Evolutionary conservation across 1,284 basidiomycete genomes (phyloP).

Genomic region (Schizophyllum amplum): DNA sequence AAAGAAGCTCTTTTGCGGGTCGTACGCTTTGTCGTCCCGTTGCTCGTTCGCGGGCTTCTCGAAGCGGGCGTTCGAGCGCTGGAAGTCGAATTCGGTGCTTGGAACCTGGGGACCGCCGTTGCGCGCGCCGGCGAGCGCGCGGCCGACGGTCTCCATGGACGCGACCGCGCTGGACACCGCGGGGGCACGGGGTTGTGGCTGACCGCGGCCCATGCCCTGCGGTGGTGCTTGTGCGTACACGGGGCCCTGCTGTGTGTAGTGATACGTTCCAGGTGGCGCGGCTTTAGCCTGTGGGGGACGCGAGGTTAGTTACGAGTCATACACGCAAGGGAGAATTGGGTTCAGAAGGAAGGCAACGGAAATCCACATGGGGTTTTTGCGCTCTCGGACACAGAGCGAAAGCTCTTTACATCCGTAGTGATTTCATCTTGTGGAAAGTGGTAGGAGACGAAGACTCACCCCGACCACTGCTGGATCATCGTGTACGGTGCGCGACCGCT

Average conservation of each 20-base stretch:
- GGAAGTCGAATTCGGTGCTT: constrained; percentile 70
- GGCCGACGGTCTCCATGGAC: constrained; percentile 56
- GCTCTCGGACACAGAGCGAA: constrained; percentile 52
- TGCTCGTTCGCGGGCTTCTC: constrained; percentile 39
- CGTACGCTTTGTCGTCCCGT: constrained; percentile 45
- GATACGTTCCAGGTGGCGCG: constrained; percentile 15
- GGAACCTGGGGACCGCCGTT: constrained; percentile 38
- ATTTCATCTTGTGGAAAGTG: constrained; percentile 29
- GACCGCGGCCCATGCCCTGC: constrained; percentile 13
- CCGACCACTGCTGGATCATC: constrained; percentile 74
- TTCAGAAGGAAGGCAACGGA: constrained; percentile 9
- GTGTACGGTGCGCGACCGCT: constrained; percentile 49
- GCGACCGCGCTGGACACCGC: background rate
- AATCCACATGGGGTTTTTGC: constrained; percentile 18
- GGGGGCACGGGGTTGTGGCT: constrained; percentile 9
- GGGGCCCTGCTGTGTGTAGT: constrained; percentile 15
- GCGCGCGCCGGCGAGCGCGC: constrained; percentile 56
- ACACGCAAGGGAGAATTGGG: constrained; percentile 15
- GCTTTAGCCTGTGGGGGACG: constrained; percentile 11
- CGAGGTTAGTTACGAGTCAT: constrained; percentile 9
- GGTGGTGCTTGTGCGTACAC: background rate
- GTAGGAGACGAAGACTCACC: constrained; percentile 34
- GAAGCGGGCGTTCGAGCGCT: constrained; percentile 64
- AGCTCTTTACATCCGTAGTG: constrained; percentile 44
- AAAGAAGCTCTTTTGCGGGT: constrained; percentile 72